Base-by-base conservation (phyloP, 2,329 filamentous ascomycete genomes). In the Aspergillus uvarum region DNA sequence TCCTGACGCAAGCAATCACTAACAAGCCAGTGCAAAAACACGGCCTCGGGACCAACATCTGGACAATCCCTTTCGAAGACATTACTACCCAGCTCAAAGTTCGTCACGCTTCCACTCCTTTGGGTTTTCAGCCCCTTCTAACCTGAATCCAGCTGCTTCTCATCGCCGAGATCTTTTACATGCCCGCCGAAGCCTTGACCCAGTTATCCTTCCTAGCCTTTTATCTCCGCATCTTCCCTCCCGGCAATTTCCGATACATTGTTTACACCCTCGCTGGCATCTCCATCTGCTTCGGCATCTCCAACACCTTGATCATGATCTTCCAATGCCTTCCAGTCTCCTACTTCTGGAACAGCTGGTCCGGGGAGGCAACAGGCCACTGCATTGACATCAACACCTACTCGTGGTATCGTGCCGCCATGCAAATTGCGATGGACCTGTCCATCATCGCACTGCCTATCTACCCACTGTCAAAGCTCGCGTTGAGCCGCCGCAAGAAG, bases 271-370 rank as follows among this genome's bases (percentile, higher is more conserved):
- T 83, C 3, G 68, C 77, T 11, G 77, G 74, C 14, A 66, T 83
- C 12, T 82, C 85, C 42, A 80, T 85, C 61, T 86, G 84, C 67
- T 68, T 65, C 2, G 85, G 84, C 0, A 72, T 68, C 3, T 63
- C 66, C 19, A 70, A 68, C 51, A 62, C 65, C 24, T 59, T 71
- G 3, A 53, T 63, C 11, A 67, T 68, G 62, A 64, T 66, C 42
- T 68, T 72, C n/a, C 64, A 69, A 52, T 71, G 68, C 58, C 63
- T 56, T 5, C 68, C 69, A 1, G 60, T 87, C 21, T 70, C 68
- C 14, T 81, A 78, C 59, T 83, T 80, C 67, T 88, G 85, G 85
- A 74, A 71, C 0, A 72, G 72, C 16, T 87, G 84, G 83, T 79
- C 83, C 50, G 77, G 77, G 1, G 70, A 79, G 55, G 75, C 80